Percentiles rank a stretch among this genome's conserved stretches.
Evolutionary conservation across 805 yeast species (phyloP).

Genomic region (Grigorovia yakushimaensis): DNA sequence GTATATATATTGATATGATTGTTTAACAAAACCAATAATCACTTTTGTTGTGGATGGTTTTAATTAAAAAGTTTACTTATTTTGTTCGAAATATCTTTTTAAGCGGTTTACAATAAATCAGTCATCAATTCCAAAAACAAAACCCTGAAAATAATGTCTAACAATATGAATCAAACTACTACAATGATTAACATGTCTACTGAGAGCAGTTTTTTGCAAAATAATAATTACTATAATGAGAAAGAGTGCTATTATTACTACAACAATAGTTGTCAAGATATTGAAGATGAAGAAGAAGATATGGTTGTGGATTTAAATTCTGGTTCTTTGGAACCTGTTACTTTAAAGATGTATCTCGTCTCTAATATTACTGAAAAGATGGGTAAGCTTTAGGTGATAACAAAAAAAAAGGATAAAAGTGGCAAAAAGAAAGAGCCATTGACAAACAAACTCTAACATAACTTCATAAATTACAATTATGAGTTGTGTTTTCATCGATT

Average conservation of each 20-base stretch:
- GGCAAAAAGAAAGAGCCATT: no score
- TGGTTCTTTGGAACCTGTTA: constrained; percentile 20
- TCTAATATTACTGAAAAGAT: constrained; percentile 20
- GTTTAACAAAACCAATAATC: no score
- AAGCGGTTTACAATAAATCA: no score
- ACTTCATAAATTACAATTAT: no score
- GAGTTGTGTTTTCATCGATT: no score
- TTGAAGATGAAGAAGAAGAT: constrained; percentile 18
- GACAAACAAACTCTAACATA: no score
- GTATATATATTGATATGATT: background rate
- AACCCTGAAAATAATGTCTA: background rate
- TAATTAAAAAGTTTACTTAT: no score
- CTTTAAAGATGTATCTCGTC: constrained; percentile 9
- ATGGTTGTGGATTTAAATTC: constrained; percentile 24
- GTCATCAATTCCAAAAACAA: no score
- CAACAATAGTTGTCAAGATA: background rate
- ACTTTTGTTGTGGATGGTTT: no score
- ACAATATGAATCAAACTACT: background rate
- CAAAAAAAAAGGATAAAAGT: no score
- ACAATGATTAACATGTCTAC: background rate
- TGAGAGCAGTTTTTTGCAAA: background rate
- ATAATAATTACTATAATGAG: no score
- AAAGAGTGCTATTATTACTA: background rate
- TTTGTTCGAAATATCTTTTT: no score
- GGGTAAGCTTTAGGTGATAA: constrained; percentile 12